Conservation (phyloP, 495 filamentous ascomycete species). For the Peziza echinospora region DNA sequence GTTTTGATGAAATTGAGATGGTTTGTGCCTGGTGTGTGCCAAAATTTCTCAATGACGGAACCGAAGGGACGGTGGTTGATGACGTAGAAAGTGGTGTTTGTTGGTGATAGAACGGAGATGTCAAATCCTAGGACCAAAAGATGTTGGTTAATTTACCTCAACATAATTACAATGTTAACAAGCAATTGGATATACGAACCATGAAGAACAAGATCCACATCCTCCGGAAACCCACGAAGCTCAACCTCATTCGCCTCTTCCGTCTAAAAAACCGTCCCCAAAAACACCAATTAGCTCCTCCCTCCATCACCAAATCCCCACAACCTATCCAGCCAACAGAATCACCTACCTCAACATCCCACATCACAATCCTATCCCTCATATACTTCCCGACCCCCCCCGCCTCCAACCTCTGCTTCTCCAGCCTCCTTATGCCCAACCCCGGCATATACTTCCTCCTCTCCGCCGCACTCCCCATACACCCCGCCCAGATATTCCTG, state of each 20-base stretch:
- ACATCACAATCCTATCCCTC: constrained; percentile 13
- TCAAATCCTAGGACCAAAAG: constrained; percentile 6
- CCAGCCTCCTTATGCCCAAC: neutral
- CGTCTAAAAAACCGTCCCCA: neutral
- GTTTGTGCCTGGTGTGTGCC: constrained; percentile 5
- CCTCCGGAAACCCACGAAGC: constrained; percentile 5
- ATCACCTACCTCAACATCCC: constrained; percentile 8
- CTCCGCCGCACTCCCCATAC: neutral
- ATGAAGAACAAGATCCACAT: constrained; percentile 6
- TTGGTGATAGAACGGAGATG: constrained; percentile 5
- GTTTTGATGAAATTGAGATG: constrained; percentile 1
- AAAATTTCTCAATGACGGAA: constrained; percentile 13
- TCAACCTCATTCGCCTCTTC: constrained; percentile 9
- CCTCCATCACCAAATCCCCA: no score
- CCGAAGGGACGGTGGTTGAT: constrained; percentile 12
- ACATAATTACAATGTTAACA: no score
- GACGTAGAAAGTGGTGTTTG: constrained; percentile 8
- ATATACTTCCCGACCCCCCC: neutral
- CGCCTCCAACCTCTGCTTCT: neutral
- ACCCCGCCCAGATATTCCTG: neutral
- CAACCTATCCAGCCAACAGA: neutral
- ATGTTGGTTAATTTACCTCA: neutral
- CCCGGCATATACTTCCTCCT: neutral
- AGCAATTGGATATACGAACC: constrained; percentile 1
- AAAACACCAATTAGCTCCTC: neutral